phyloP scores from a whole-genome alignment of 2,329 filamentous ascomycete species.

The Epichloe aotearoae region DNA sequence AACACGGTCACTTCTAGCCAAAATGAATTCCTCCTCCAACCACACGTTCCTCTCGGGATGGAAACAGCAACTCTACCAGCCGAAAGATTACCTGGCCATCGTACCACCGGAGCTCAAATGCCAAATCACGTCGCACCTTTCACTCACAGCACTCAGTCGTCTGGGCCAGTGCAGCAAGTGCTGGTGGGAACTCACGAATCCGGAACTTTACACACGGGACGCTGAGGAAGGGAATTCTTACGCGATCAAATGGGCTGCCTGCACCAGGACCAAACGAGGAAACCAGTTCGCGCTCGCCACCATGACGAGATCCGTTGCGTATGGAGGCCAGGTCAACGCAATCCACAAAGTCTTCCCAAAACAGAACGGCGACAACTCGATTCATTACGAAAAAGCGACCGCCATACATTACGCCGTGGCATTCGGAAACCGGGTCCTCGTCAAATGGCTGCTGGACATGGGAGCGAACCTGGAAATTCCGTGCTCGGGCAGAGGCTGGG shows the following conservation, averaged over 20 bases:
- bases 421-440: not conserved
- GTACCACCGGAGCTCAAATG: constrained; percentile 1
- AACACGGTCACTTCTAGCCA: not conserved
- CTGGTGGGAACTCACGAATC: not conserved
- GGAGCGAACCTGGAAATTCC: not conserved
- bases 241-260: constrained; percentile 2
- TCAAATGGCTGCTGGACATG: not conserved
- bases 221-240: not conserved
- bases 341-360: not conserved
- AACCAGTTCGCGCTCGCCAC: not conserved
- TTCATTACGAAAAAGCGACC: not conserved
- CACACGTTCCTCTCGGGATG: not conserved
- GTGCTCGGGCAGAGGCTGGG: not conserved
- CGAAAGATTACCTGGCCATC: not conserved
- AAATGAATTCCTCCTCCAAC: constrained; percentile 26
- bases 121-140: not conserved
- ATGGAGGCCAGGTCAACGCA: constrained; percentile 1
- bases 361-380: too few species aligned
- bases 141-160: not conserved
- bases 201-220: not conserved
- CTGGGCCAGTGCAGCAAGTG: not conserved
- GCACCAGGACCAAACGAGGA: not conserved
- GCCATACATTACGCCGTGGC: constrained; percentile 1
- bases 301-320: not conserved
- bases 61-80: not conserved